These are phyloP conservation scores for Dionaea muscipula DNA, from an alignment of 179 eudicot species.

Conservation along the genomic window DNA sequence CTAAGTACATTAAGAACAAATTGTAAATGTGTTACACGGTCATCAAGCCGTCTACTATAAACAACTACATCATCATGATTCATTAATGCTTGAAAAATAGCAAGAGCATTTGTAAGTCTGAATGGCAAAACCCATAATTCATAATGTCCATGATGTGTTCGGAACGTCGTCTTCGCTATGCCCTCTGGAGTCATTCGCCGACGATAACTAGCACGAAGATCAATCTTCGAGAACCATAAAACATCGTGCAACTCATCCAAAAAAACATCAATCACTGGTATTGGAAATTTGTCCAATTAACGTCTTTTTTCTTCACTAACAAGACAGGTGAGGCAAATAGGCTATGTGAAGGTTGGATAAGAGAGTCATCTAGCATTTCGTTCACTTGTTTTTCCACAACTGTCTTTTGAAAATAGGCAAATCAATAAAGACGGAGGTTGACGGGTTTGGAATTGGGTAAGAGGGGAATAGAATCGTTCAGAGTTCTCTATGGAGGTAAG, in stretches of 20 bases:
- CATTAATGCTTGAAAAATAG: not conserved
- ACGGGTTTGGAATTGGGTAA: not conserved
- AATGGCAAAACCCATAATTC: constrained; percentile 1
- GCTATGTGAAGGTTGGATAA: not conserved
- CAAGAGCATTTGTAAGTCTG: not conserved
- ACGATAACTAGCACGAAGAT: not conserved
- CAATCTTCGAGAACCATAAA: not conserved
- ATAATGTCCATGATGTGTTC: constrained; percentile 5
- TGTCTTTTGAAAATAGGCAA: not conserved
- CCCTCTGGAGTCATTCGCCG: not conserved
- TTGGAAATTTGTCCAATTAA: not conserved
- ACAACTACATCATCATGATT: not conserved
- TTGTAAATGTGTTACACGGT: not conserved
- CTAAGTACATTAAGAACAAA: not conserved
- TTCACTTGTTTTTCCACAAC: not conserved
- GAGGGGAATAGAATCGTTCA: not conserved
- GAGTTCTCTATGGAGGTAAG: not conserved
- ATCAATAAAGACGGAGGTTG: not conserved
- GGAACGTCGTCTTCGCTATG: not conserved
- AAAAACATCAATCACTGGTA: not conserved
- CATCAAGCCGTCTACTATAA: not conserved
- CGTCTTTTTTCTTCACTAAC: not conserved
- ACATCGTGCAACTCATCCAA: not conserved
- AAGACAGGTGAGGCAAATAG: not conserved
- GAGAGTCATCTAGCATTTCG: not conserved